These are phyloP conservation scores for Hygrocybe coccinea DNA, from an alignment of 768 basidiomycete species.

Conservation along the genomic window DNA sequence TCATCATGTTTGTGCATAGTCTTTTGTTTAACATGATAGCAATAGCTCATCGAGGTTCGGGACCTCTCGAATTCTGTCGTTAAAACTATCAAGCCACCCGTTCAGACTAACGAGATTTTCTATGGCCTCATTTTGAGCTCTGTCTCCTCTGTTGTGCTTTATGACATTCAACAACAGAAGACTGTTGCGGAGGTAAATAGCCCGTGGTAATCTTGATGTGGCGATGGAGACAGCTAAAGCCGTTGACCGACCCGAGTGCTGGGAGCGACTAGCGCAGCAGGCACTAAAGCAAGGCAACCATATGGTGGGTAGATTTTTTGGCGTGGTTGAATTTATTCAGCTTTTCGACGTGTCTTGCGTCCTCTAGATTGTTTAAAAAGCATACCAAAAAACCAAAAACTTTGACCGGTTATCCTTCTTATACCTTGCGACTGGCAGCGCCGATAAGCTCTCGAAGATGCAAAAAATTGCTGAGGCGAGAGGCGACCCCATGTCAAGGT, in stretches of 20 bases:
- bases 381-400: slow-evolving; percentile 95
- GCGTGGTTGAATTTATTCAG: background rate
- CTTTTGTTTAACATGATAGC: too few relatives aligned
- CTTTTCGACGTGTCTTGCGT: slow-evolving; percentile 2
- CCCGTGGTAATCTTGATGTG: slow-evolving; percentile 94
- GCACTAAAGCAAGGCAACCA: slow-evolving; percentile 98
- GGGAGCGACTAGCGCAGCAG: slow-evolving; percentile 91
- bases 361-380: slow-evolving; percentile 88
- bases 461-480: slow-evolving; percentile 95
- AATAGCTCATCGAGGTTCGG: too few relatives aligned
- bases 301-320: slow-evolving; percentile 48
- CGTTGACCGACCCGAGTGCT: slow-evolving; percentile 86
- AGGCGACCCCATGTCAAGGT: too few relatives aligned
- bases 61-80: too few relatives aligned
- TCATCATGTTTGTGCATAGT: too few relatives aligned
- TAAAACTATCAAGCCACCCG: slow-evolving; percentile 91
- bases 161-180: too few relatives aligned
- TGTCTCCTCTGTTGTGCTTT: too few relatives aligned
- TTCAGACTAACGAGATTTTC: slow-evolving; percentile 96
- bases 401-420: too few relatives aligned
- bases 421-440: slow-evolving; percentile 91
- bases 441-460: slow-evolving; percentile 95
- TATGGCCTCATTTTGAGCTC: slow-evolving; percentile 92
- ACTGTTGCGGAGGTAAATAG: slow-evolving; percentile 86
- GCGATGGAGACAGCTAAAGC: slow-evolving; percentile 88